These are phyloP conservation scores for Chenopodium suecicum DNA, from an alignment of 148 eudicot species.

Conservation along the genomic window DNA sequence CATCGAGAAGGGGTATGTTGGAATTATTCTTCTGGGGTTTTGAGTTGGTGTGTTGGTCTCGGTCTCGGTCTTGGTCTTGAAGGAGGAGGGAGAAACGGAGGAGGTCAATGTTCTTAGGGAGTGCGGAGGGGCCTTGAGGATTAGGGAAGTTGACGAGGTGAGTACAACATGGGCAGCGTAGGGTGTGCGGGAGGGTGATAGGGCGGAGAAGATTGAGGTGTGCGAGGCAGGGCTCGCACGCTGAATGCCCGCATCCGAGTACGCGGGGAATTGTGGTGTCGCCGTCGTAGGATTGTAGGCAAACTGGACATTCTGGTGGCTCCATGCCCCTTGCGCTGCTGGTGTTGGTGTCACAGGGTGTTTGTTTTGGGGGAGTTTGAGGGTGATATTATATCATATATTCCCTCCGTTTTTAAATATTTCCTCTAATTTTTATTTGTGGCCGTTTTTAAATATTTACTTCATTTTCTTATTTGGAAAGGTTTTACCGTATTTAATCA, in stretches of 20 bases:
- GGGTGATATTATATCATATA: too few relatives aligned
- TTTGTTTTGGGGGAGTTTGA: too few relatives aligned
- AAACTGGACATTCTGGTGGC: constrained; percentile 84
- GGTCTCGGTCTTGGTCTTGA: constrained; percentile 11
- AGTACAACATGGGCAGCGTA: constrained; percentile 76
- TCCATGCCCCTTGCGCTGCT: constrained; percentile 15
- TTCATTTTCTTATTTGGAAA: too few relatives aligned
- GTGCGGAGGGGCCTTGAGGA: constrained; percentile 47
- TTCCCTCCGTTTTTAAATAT: too few relatives aligned
- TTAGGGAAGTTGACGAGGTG: constrained; percentile 56
- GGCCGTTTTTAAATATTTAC: too few relatives aligned
- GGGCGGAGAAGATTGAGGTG: constrained; percentile 43
- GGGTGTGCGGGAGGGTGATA: constrained; percentile 34
- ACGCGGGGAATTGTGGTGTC: constrained; percentile 60
- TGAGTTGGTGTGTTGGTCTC: not conserved
- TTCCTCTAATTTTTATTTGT: too few relatives aligned
- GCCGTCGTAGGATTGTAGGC: constrained; percentile 58
- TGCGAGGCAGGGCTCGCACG: constrained; percentile 59
- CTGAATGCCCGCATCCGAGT: constrained; percentile 79
- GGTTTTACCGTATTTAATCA: too few relatives aligned
- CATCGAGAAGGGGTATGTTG: not conserved
- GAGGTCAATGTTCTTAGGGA: constrained; percentile 88
- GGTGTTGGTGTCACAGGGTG: not conserved
- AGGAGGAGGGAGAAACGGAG: constrained; percentile 48
- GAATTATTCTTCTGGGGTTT: not conserved